These are phyloP conservation scores for Penicillium sp. DNA, from an alignment of 2,329 filamentous ascomycete species.

Conservation along the genomic window DNA sequence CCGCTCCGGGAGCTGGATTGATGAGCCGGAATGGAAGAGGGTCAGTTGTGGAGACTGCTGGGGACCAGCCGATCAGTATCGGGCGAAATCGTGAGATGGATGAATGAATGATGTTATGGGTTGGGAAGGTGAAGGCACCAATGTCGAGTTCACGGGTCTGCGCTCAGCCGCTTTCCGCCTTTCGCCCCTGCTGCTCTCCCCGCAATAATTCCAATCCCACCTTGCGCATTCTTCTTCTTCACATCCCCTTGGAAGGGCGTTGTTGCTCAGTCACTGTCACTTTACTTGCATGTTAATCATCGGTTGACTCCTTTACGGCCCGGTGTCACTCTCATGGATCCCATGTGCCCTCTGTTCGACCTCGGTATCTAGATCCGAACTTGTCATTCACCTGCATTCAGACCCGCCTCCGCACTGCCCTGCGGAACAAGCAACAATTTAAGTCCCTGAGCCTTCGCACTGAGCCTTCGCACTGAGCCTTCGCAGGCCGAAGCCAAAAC, in stretches of 20 bases:
- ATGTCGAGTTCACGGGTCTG: conserved; percentile 11
- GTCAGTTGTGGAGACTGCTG: not conserved
- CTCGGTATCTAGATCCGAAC: conserved; percentile 20
- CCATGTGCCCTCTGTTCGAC: conserved; percentile 9
- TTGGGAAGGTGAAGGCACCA: conserved; percentile 14
- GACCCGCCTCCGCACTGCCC: conserved; percentile 11
- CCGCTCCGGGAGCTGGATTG: not conserved
- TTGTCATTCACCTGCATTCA: conserved; percentile 13
- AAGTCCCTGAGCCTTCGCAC: not conserved
- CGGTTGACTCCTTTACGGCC: not conserved
- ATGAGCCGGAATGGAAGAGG: not conserved
- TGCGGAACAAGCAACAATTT: not conserved
- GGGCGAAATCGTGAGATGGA: not conserved
- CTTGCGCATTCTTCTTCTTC: conserved; percentile 11
- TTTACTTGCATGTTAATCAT: not conserved
- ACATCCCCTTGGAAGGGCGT: not conserved
- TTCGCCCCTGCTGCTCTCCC: conserved; percentile 13
- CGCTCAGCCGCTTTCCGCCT: conserved; percentile 24
- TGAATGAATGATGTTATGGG: not conserved
- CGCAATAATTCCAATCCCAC: conserved; percentile 10
- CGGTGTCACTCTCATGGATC: conserved; percentile 25
- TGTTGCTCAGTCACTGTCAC: not conserved
- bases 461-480: not conserved
- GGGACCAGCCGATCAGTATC: not conserved
- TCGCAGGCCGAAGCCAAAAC: not conserved